phyloP scores from a whole-genome alignment of 768 basidiomycete species.

The Suillus plorans region DNA sequence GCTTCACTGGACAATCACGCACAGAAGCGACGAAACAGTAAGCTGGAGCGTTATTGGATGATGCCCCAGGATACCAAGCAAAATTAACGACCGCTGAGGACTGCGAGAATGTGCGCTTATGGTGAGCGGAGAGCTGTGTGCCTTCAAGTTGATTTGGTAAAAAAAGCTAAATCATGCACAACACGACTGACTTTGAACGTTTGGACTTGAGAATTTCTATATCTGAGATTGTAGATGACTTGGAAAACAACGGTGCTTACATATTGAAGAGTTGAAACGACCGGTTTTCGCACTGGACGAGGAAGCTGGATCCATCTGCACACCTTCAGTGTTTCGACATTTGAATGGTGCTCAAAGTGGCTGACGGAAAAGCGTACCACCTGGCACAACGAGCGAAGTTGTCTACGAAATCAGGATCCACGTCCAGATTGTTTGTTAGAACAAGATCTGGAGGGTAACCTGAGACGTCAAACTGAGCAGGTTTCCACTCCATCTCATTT shows the following conservation, averaged over 20 bases:
- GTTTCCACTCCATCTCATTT: slow-evolving; percentile 25
- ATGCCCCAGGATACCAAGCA: slow-evolving; percentile 83
- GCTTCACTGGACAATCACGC: slow-evolving; percentile 80
- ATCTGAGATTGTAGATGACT: neutral
- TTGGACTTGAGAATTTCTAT: neutral
- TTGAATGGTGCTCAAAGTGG: neutral
- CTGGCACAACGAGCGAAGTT: slow-evolving; percentile 58
- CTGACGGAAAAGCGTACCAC: slow-evolving; percentile 41
- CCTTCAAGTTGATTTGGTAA: neutral
- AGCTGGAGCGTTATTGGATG: slow-evolving; percentile 50
- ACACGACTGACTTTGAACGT: neutral
- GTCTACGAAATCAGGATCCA: slow-evolving; percentile 24
- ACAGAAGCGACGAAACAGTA: slow-evolving; percentile 87
- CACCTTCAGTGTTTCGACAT: slow-evolving; percentile 47
- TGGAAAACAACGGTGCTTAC: slow-evolving; percentile 29
- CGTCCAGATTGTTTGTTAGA: slow-evolving; percentile 12
- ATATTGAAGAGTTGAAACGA: slow-evolving; percentile 53
- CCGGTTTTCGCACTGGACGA: slow-evolving; percentile 73
- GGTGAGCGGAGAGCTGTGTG: neutral
- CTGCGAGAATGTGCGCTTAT: slow-evolving; percentile 42
- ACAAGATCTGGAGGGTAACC: slow-evolving; percentile 13
- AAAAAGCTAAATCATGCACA: too few species aligned
- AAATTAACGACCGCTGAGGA: slow-evolving; percentile 76
- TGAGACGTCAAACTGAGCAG: slow-evolving; percentile 31
- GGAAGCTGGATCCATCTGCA: slow-evolving; percentile 66